A percentile compares a stretch with the other conserved stretches of the same genome.
Evolutionary conservation across 1,139 yeast species (phyloP).

Genomic region (Meyerozyma elateridarum): DNA sequence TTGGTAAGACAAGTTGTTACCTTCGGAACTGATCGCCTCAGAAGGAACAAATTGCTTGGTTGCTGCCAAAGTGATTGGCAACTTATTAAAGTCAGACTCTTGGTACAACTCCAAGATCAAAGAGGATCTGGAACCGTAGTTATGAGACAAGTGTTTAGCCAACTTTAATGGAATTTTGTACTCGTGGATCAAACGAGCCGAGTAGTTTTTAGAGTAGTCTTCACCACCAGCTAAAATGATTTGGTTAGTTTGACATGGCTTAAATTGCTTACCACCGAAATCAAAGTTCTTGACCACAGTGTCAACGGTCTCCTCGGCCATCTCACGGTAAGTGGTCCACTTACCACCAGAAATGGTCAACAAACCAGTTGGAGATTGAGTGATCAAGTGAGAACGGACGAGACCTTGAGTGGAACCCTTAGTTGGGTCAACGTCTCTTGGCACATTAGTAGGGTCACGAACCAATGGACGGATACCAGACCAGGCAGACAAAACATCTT

Average conservation of each 20-base stretch:
- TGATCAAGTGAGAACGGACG: slow-evolving; percentile 84
- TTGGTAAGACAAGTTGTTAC: slow-evolving; percentile 39
- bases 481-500: slow-evolving; percentile 94
- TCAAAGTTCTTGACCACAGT: slow-evolving; percentile 54
- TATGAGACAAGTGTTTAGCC: slow-evolving; percentile 78
- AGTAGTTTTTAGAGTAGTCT: slow-evolving; percentile 57
- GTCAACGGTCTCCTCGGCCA: slow-evolving; percentile 94
- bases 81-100: slow-evolving; percentile 48
- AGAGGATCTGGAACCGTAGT: slow-evolving; percentile 89
- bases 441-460: slow-evolving; percentile 69
- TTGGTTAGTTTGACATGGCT: slow-evolving; percentile 61
- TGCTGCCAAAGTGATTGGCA: slow-evolving; percentile 60
- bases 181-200: slow-evolving; percentile 77
- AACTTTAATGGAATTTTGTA: slow-evolving; percentile 69
- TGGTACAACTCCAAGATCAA: slow-evolving; percentile 64
- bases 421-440: slow-evolving; percentile 40
- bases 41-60: slow-evolving; percentile 32
- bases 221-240: slow-evolving; percentile 75
- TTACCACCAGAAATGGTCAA: slow-evolving; percentile 95
- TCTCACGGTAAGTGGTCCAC: slow-evolving; percentile 97
- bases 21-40: slow-evolving; percentile 26
- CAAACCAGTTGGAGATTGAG: slow-evolving; percentile 67
- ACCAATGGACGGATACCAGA: slow-evolving; percentile 95
- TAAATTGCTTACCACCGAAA: slow-evolving; percentile 32
- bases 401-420: slow-evolving; percentile 67